Evolutionary conservation across 768 basidiomycete species (phyloP).

Genomic region (Suillus hirtellus): DNA sequence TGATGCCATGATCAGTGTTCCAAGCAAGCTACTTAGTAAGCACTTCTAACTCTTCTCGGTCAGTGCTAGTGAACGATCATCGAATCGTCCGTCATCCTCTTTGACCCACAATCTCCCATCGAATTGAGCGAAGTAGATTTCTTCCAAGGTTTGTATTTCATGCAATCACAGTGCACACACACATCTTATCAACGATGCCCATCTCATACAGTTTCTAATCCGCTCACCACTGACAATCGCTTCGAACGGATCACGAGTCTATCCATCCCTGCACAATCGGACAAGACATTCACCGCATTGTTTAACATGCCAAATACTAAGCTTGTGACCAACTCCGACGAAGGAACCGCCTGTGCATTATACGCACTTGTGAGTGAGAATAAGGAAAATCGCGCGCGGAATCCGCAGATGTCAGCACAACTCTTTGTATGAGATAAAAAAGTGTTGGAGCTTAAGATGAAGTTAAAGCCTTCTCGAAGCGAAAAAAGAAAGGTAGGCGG

Average conservation of each 20-base stretch:
- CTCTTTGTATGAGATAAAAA: not conserved
- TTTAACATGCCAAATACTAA: not conserved
- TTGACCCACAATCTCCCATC: not conserved
- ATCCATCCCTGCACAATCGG: too few relatives aligned
- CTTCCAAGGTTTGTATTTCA: not conserved
- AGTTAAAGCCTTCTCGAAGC: not conserved
- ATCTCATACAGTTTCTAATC: not conserved
- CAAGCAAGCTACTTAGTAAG: not conserved
- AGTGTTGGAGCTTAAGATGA: not conserved
- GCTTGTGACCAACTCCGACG: too few relatives aligned
- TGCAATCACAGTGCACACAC: not conserved
- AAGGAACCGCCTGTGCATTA: too few relatives aligned
- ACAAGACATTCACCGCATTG: not conserved
- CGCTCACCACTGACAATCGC: too few relatives aligned
- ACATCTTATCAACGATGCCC: not conserved
- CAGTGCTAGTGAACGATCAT: too few relatives aligned
- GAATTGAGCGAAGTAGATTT: not conserved
- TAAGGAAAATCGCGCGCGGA: too few relatives aligned
- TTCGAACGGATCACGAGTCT: too few relatives aligned
- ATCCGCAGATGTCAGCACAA: not conserved
- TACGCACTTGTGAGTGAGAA: too few relatives aligned
- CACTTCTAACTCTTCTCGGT: not conserved
- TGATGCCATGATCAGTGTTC: slow-evolving; percentile 22
- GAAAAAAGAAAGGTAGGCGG: not conserved
- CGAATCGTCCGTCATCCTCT: not conserved